Base-by-base conservation (phyloP, 371 early-diverging fungal species). In the Nematocida sp. region DNA sequence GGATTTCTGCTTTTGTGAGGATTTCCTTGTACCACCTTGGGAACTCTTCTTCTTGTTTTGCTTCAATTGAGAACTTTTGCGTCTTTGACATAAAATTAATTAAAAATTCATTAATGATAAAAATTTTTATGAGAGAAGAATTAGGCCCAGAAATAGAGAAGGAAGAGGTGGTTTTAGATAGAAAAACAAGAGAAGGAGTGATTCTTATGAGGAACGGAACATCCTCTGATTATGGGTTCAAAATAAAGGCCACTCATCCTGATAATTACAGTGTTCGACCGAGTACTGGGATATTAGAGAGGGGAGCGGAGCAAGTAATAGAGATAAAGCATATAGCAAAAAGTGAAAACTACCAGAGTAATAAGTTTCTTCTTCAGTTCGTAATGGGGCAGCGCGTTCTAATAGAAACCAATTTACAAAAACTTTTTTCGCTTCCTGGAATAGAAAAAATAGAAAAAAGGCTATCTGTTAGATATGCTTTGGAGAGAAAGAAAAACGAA, bases 1-100 rank as follows among this genome's bases (percentile, higher is more conserved):
- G 84, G 92, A 99, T 91, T 82, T 99, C 97, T 66, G 92, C 89
- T 80, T 90, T 89, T 59, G 88, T 87, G 78, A 96, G 85, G n/a
- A 90, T 89, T 86, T 89, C 78, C 45, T 51, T 66, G 51, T 79
- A 84, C 84, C 84, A 84, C 16, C 75, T 78, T 28, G 78, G 61
- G 77, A 84, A 82, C 35, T 84, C 64, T n/a, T 77, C 55, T 57
- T 89, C 88, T 87, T 97, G 95, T 81, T 88, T 89, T 64, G 86
- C 88, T 65, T 90, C 90, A 57, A 99, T 87, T 56, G 97, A 96
- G 85, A 94, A 91, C 82, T 90, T 86, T 67, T 82, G 84, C 9
- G 51, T 59, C 55, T 65, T 77, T 13, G 66, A 65, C 66, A 66
- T 77, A 60, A 60, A 49, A 47, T 9, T 36, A 36, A 20, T 20